Evolutionary conservation across 768 basidiomycete genomes (phyloP), one percentile per base, ranked within the genome.

Genomic region (Termitomyces sp.): DNA sequence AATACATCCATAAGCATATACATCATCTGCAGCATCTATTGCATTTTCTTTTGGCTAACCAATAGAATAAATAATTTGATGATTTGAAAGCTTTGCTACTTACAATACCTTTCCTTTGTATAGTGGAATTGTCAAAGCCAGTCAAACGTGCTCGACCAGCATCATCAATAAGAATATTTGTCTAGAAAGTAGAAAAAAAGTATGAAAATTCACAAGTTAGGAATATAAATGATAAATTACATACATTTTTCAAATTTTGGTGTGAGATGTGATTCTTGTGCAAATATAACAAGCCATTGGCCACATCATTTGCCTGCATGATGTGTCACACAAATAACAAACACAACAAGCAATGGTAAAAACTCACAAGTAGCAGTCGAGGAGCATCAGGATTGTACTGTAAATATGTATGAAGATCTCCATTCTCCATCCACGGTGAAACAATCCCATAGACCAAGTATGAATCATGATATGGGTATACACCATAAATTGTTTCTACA

Each of bases 1-100:
- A 26, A 53, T 45, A 39, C 37, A 54, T 15, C 54, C 42, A 44
- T 44, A 60, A 7, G 45, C 36, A 39, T 53, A 56, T 1, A 60
- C 22, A 18, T 60, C 58, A 36, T 42, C 55, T 5, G 24, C 9
- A 29, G 5, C 13, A 36, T 36, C 5, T 12, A 13, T 15, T 36
- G 34, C n/a, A n/a, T n/a, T n/a, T n/a, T n/a, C n/a, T n/a, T n/a
- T n/a, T n/a, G n/a, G n/a, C n/a, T n/a, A n/a, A n/a, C n/a, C n/a
- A n/a, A n/a, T n/a, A n/a, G n/a, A n/a, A n/a, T n/a, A n/a, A n/a
- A n/a, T n/a, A n/a, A n/a, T n/a, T n/a, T n/a, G n/a, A n/a, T n/a
- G n/a, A n/a, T n/a, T n/a, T n/a, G n/a, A n/a, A n/a, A n/a, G n/a
- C n/a, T n/a, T n/a, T n/a, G n/a, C n/a, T n/a, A n/a, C n/a, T n/a